These are phyloP conservation scores for Alternaria solani DNA, from an alignment of 2,329 filamentous ascomycete genomes.

Conservation along the genomic window DNA sequence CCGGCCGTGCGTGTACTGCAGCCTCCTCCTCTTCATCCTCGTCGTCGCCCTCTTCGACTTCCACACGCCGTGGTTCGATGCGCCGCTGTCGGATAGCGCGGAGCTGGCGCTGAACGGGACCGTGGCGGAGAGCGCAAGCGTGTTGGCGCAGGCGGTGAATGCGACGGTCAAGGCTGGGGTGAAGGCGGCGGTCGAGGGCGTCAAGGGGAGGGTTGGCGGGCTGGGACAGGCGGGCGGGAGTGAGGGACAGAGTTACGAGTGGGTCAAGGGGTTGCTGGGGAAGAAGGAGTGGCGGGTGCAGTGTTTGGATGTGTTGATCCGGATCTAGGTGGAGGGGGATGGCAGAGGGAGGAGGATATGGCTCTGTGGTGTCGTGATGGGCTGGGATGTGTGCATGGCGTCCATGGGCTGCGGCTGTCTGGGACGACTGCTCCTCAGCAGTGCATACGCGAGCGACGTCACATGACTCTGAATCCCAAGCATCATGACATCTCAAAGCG, in stretches of 20 bases:
- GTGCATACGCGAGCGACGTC: too few species aligned
- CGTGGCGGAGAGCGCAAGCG: slow-evolving; percentile 65
- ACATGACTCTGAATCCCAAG: background rate
- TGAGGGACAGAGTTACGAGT: slow-evolving; percentile 75
- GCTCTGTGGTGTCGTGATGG: background rate
- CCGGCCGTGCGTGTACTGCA: slow-evolving; percentile 97
- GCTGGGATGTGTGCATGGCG: slow-evolving; percentile 21
- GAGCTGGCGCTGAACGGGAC: slow-evolving; percentile 43
- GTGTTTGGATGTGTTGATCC: slow-evolving; percentile 86
- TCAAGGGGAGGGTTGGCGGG: slow-evolving; percentile 33
- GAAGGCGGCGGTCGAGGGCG: slow-evolving; percentile 39
- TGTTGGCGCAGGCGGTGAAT: slow-evolving; percentile 71
- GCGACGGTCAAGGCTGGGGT: slow-evolving; percentile 51
- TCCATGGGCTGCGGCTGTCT: slow-evolving; percentile 6
- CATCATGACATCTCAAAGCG: background rate
- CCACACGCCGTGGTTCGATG: slow-evolving; percentile 89
- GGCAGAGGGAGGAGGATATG: background rate
- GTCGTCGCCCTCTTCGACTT: slow-evolving; percentile 97
- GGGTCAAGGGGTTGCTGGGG: slow-evolving; percentile 82
- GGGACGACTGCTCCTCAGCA: background rate
- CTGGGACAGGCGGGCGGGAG: slow-evolving; percentile 58
- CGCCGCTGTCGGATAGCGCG: slow-evolving; percentile 60
- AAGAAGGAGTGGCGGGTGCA: slow-evolving; percentile 89
- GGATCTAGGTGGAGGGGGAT: slow-evolving; percentile 56
- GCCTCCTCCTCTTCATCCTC: slow-evolving; percentile 90